Evolutionary conservation across 371 early-diverging fungal genomes (phyloP).

Genomic region (Neoconidiobolus thromboides): DNA sequence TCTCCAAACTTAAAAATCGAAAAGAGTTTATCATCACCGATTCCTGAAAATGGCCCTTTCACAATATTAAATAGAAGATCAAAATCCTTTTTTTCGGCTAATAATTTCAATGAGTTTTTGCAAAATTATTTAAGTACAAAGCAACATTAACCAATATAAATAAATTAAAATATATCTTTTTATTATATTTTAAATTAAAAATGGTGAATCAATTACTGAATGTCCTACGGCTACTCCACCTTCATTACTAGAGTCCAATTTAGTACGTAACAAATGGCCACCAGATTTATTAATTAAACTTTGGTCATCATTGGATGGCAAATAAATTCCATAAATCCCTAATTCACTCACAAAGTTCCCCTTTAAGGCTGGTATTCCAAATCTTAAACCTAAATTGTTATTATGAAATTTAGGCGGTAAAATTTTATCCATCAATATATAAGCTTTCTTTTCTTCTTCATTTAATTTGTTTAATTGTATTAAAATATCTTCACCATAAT

Average conservation of each 20-base stretch:
- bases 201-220: slow-evolving; percentile 84
- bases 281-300: slow-evolving; percentile 47
- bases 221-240: slow-evolving; percentile 97
- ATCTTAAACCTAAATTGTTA: slow-evolving; percentile 55
- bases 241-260: slow-evolving; percentile 61
- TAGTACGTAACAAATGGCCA: slow-evolving; percentile 88
- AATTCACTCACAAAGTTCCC: slow-evolving; percentile 76
- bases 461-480: slow-evolving; percentile 22
- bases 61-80: too few relatives aligned
- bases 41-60: too few relatives aligned
- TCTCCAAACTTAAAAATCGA: too few relatives aligned
- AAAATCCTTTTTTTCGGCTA: too few relatives aligned
- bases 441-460: slow-evolving; percentile 35
- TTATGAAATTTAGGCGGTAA: slow-evolving; percentile 40
- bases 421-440: slow-evolving; percentile 84
- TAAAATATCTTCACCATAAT: slow-evolving; percentile 76
- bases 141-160: too few relatives aligned
- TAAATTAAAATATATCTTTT: too few relatives aligned
- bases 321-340: slow-evolving; percentile 80
- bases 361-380: slow-evolving; percentile 40
- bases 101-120: too few relatives aligned
- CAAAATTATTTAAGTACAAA: too few relatives aligned
- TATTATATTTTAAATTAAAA: slow-evolving; percentile 25
- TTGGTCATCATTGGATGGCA: slow-evolving; percentile 27
- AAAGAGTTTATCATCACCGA: too few relatives aligned